Evolutionary conservation across 805 yeast species (phyloP), one percentile per base, ranked within the genome.

Genomic region (Metschnikowia vanudenii): DNA sequence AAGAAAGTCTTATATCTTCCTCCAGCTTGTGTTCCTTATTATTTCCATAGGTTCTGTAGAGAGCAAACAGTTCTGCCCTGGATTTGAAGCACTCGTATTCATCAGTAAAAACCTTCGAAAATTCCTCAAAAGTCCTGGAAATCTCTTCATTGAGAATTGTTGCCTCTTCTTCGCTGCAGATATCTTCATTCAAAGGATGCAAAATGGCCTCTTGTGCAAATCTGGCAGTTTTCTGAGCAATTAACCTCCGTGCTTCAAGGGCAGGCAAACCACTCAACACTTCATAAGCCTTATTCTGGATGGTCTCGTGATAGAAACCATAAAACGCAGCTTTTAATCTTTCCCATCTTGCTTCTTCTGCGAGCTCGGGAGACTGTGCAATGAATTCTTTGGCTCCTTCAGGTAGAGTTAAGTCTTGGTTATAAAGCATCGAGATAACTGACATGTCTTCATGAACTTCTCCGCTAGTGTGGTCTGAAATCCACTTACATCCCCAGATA

Each of bases 371-470:
- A 11, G 43, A 39, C 14, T 39, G 43, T 5, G 37, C 19, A 31
- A 39, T 22, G 20, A 39, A 39, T 8, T 30, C 14, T 31, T 9
- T 9, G 13, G 43, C 43, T 4, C 9, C 31, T 31, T 30, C 20
- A 6, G 43, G 43, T 17, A 39, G 20, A 6, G 8, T 14, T 18
- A 11, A 20, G 19, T 39, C 30, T 14, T 39, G 37, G 20, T 39
- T 39, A n/a, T 39, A 39, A 22, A 39, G 22, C 37, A 39, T 39
- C n/a, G 43, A 39, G 14, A 39, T 31, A 12, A 33, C 31, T 12
- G 36, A 2, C 20, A 39, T 39, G 14, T 39, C 43, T 31, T 19
- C 16, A 24, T 33, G 43, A 12, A 24, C 31, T 12, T 33, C n/a
- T 11, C 43, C 43, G 14, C 38, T 33, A 8, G 43, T 40, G 14